Evolutionary conservation across 106 monocot species (phyloP), one percentile per base, ranked within the genome.

Genomic region (Platanthera guangdongensis): DNA sequence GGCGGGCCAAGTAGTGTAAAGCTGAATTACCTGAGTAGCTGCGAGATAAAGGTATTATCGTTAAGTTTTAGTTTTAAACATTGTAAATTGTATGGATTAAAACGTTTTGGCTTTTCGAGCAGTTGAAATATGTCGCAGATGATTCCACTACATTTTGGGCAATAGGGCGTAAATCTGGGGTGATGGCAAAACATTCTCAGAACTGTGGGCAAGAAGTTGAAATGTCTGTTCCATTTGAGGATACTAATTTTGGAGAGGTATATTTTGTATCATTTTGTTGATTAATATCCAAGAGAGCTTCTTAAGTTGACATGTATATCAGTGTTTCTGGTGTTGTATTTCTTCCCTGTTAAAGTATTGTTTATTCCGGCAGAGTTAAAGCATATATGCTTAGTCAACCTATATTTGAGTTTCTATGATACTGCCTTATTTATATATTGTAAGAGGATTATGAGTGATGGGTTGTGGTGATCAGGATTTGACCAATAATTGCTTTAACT

Each of bases 61-160:
- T 55, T 16, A 59, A 49, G 1, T 51, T 73, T 22, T 9, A 18
- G 13, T 71, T 39, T 51, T 0, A 14, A 45, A 19, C 7, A 46
- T 47, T 51, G 19, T 16, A 51, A n/a, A 64, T 52, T 52, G 21
- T 50, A 53, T 52, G 39, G 11, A 69, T 22, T 19, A 50, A 32
- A 32, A 25, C 9, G 25, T 67, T 70, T 48, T 76, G 18, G 14
- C 60, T 79, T 60, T 80, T 52, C 83, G 22, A 63, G 68, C 86
- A 99, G 99, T 71, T 99, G 79, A 99, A 88, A 75, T 99, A 94
- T 86, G 89, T 88, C 49, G 76, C 76, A 68, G 99, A 99, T 88
- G 94, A 86, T 65, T 99, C 99, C 21, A 94, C 99, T 72, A 87
- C 76, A 57, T 94, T 99, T 82, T 99, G 99, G 99, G 99, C 94